A percentile compares a stretch with the other conserved stretches of the same genome.
Conservation (phyloP, 2,329 filamentous ascomycete genomes). For the Lachnellula subtilissima region DNA sequence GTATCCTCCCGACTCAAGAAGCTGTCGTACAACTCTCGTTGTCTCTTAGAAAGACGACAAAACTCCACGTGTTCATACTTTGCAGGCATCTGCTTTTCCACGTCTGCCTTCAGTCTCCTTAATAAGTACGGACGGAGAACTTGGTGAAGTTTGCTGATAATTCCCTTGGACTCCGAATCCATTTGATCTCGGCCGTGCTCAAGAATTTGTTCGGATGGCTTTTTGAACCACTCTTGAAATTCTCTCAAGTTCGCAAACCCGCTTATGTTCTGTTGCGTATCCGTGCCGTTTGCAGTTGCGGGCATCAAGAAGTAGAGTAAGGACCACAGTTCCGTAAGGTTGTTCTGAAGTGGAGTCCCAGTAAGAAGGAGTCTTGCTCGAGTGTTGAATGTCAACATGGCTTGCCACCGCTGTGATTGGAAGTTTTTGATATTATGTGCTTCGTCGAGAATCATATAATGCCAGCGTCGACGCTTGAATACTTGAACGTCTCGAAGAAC, state of each 20-base stretch:
- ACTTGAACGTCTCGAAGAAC: conserved; percentile 91
- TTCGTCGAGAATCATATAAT: conserved; percentile 97
- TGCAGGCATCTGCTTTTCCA: conserved; percentile 97
- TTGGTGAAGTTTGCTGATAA: conserved; percentile 90
- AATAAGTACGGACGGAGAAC: conserved; percentile 89
- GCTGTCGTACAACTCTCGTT: conserved; percentile 92
- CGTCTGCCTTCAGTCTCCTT: conserved; percentile 86
- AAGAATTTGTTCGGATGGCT: conserved; percentile 91
- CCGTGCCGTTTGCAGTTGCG: conserved; percentile 46
- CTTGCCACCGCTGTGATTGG: conserved; percentile 95
- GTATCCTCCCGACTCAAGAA: conserved; percentile 91
- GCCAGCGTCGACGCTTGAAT: conserved; percentile 89
- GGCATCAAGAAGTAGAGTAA: conserved; percentile 95
- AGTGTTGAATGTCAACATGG: conserved; percentile 88
- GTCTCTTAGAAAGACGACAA: conserved; percentile 89
- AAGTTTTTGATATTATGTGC: conserved; percentile 99
- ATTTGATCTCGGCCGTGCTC: conserved; percentile 92
- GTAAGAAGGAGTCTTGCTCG: conserved; percentile 82
- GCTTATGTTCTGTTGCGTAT: conserved; percentile 68
- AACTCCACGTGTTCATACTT: conserved; percentile 98
- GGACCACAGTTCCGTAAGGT: conserved; percentile 94
- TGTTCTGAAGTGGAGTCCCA: conserved; percentile 94
- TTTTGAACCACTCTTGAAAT: conserved; percentile 93
- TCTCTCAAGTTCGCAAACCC: conserved; percentile 93
- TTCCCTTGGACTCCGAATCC: conserved; percentile 86